Conservation (phyloP, 1,284 basidiomycete species). For the Apiotrichum brassicae region DNA sequence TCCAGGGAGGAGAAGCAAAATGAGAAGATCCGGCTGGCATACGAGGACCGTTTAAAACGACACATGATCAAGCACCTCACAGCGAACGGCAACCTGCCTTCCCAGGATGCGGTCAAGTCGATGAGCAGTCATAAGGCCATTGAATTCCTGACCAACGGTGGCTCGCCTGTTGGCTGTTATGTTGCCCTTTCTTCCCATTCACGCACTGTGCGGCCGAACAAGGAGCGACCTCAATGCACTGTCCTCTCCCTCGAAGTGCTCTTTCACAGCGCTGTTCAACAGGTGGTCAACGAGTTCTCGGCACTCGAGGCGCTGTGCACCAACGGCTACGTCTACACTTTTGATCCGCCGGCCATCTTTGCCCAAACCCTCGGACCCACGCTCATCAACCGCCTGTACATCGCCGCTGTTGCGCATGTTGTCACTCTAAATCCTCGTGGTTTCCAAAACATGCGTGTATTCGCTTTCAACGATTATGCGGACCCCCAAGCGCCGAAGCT, state of each 20-base stretch:
- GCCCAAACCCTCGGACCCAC: slow-evolving; percentile 12
- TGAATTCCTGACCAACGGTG: not conserved
- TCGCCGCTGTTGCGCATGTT: not conserved
- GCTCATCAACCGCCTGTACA: slow-evolving; percentile 18
- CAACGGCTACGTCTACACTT: slow-evolving; percentile 28
- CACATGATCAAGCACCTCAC: slow-evolving; percentile 8
- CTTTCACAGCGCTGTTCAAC: slow-evolving; percentile 8
- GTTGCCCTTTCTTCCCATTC: no score
- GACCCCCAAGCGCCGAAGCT: not conserved
- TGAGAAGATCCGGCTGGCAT: not conserved
- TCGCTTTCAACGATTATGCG: slow-evolving; percentile 10
- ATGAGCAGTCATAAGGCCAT: not conserved
- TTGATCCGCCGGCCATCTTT: slow-evolving; percentile 29
- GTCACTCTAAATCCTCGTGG: not conserved
- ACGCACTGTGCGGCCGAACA: no score
- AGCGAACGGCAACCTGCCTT: not conserved
- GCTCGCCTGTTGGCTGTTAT: not conserved
- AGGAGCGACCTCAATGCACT: no score
- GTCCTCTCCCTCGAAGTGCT: slow-evolving; percentile 24
- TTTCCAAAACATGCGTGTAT: not conserved
- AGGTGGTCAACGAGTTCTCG: slow-evolving; percentile 24
- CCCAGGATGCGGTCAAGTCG: not conserved
- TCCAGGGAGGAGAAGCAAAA: not conserved
- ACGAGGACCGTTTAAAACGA: not conserved
- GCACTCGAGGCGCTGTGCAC: slow-evolving; percentile 20